Conservation (phyloP, 2,329 filamentous ascomycete genomes). For the Xylaria digitata region DNA sequence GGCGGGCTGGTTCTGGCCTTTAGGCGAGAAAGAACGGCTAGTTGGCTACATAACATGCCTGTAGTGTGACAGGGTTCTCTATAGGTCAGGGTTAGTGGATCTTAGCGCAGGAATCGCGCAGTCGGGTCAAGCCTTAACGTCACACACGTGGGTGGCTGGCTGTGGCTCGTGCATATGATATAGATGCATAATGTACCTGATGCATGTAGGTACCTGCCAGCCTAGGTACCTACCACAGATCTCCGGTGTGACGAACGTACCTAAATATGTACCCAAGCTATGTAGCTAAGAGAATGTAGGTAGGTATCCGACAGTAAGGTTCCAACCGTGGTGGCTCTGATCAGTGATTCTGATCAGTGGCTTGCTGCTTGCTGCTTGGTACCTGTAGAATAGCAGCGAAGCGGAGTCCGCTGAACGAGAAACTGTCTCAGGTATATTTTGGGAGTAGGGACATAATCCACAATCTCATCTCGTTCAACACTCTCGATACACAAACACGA, state of each 20-base stretch:
- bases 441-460: not conserved
- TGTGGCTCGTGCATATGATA: constrained; percentile 28
- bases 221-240: too few species aligned
- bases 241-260: too few species aligned
- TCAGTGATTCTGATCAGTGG: not conserved
- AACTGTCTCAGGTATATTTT: constrained; percentile 34
- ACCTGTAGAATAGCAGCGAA: not conserved
- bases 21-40: constrained; percentile 3
- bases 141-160: constrained; percentile 17
- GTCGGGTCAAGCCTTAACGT: constrained; percentile 14
- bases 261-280: too few species aligned
- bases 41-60: not conserved
- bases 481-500: too few species aligned
- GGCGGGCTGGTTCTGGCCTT: constrained; percentile 8
- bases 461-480: too few species aligned
- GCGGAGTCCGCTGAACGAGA: constrained; percentile 12
- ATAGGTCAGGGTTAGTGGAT: not conserved
- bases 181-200: too few species aligned
- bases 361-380: too few species aligned
- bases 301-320: constrained; percentile 15
- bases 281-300: constrained; percentile 5
- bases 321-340: not conserved
- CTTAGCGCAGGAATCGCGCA: not conserved
- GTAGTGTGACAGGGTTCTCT: too few species aligned
- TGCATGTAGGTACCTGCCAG: not conserved